phyloP scores from a whole-genome alignment of 1,284 basidiomycete species.

The Cutaneotrichosporon cyanovorans region DNA sequence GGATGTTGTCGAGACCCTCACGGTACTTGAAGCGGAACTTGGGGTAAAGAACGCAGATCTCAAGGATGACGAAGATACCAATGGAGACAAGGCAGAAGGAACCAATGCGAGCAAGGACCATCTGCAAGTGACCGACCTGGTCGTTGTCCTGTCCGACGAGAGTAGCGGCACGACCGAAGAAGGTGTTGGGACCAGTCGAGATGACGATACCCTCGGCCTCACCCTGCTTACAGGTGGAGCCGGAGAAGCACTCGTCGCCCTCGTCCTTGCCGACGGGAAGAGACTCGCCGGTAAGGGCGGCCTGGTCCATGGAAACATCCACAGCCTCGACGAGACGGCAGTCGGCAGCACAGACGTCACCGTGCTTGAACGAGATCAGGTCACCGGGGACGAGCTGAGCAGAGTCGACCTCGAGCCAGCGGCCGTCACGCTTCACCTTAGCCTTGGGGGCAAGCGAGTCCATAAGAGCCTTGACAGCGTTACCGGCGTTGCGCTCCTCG shows the following conservation, averaged over 20 bases:
- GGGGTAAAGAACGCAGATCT: conserved; percentile 81
- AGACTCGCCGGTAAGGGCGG: conserved; percentile 92
- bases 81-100: conserved; percentile 92
- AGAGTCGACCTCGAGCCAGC: conserved; percentile 83
- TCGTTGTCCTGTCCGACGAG: conserved; percentile 94
- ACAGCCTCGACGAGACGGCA: conserved; percentile 90
- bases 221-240: conserved; percentile 94
- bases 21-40: conserved; percentile 83
- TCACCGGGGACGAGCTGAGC: conserved; percentile 84
- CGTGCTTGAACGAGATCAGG: conserved; percentile 93
- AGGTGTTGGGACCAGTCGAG: conserved; percentile 90
- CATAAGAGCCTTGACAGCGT: conserved; percentile 98
- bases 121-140: conserved; percentile 93
- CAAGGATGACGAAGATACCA: conserved; percentile 82
- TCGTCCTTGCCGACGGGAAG: conserved; percentile 83
- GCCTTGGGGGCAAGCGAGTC: conserved; percentile 98
- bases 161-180: conserved; percentile 91
- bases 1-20: conserved; percentile 89
- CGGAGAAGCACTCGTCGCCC: conserved; percentile 94
- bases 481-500: conserved; percentile 93
- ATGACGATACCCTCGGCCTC: conserved; percentile 96
- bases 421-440: conserved; percentile 73
- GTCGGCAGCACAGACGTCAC: conserved; percentile 92
- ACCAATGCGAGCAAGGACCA: conserved; percentile 92
- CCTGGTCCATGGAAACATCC: conserved; percentile 95